Evolutionary conservation across 2,329 filamentous ascomycete species (phyloP).

Genomic region (Ophiocordyceps robertsii): DNA sequence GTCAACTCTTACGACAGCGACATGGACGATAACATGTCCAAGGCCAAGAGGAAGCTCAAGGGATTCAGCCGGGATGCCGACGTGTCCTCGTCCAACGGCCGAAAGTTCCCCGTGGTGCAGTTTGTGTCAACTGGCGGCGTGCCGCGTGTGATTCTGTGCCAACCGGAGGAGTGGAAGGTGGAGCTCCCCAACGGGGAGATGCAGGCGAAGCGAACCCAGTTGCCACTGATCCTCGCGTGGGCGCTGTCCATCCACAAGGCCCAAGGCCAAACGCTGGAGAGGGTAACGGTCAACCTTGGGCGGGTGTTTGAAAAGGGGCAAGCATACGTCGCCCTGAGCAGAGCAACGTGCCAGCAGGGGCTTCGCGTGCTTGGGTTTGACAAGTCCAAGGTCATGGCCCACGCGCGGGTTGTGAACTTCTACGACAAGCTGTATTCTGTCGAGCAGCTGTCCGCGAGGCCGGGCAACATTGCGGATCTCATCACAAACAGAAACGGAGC

Average conservation of each 20-base stretch:
- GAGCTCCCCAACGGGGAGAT: conserved; percentile 93
- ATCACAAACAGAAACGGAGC: conserved; percentile 19
- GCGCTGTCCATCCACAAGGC: conserved; percentile 96
- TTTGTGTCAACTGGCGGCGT: conserved; percentile 70
- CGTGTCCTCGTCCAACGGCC: conserved; percentile 27
- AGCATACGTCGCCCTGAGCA: conserved; percentile 90
- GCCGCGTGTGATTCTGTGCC: conserved; percentile 51
- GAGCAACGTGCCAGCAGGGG: conserved; percentile 76
- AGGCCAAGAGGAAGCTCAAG: conserved; percentile 44
- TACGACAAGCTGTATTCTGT: conserved; percentile 72
- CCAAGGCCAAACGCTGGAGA: conserved; percentile 84
- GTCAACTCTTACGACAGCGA: conserved; percentile 31
- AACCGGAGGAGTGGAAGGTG: conserved; percentile 88
- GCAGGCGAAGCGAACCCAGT: conserved; percentile 69
- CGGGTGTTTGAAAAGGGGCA: conserved; percentile 95
- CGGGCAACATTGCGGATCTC: conserved; percentile 24
- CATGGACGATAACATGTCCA: conserved; percentile 26
- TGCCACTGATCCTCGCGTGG: conserved; percentile 91
- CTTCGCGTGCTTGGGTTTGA: conserved; percentile 84
- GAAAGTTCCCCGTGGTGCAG: conserved; percentile 69
- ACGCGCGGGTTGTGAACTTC: conserved; percentile 73
- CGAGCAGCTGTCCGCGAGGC: conserved; percentile 31
- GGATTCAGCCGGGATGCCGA: conserved; percentile 29
- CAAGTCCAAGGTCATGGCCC: conserved; percentile 84
- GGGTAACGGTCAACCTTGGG: conserved; percentile 87